Evolutionary conservation across 768 basidiomycete genomes (phyloP), one percentile per base, ranked within the genome.

Genomic region (Lyophyllum atratum): DNA sequence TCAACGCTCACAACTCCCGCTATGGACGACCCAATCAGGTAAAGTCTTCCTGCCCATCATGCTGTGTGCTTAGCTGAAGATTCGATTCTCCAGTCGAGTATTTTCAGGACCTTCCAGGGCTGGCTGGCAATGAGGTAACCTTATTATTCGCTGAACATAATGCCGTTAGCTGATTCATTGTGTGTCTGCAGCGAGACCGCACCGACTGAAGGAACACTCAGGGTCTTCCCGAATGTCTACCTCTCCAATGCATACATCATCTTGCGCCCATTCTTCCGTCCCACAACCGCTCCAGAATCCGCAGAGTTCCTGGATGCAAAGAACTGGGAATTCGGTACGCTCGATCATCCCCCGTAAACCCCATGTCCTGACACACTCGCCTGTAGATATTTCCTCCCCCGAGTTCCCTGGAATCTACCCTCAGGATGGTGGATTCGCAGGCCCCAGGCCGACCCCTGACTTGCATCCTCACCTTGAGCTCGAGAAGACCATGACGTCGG

Each of bases 231-330:
- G 1, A 79, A 85, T 57, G 77, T 92, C 34, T 63, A 76, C 19
- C 70, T 91, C 5, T 84, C 86, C 10, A 91, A 88, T 55, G 82
- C 88, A 0, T 92, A 92, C 67, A 77, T 80, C 58, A 85, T 92
- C 31, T 76, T 93, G 5, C 80, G 90, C 17, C 90, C 90, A 0
- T 92, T 93, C 80, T 90, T 92, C 77, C 76, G 75, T 11, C 82
- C 82, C 0, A 69, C 73, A 2, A 77, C 80, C 19, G 63, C 75
- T 0, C 60, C 66, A 2, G 69, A 71, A 43, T 77, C 78, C 11
- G 67, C 72, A 4, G 78, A 78, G 6, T 75, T 80, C n/a, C 67
- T 77, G 22, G 71, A 82, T 46, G 64, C 76, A n/a, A 74, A 80
- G 55, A 84, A 78, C 65, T 85, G 85, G 85, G 72, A 76, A 52